These are phyloP conservation scores for Platanthera zijinensis DNA, from an alignment of 106 monocot species.

Conservation along the genomic window DNA sequence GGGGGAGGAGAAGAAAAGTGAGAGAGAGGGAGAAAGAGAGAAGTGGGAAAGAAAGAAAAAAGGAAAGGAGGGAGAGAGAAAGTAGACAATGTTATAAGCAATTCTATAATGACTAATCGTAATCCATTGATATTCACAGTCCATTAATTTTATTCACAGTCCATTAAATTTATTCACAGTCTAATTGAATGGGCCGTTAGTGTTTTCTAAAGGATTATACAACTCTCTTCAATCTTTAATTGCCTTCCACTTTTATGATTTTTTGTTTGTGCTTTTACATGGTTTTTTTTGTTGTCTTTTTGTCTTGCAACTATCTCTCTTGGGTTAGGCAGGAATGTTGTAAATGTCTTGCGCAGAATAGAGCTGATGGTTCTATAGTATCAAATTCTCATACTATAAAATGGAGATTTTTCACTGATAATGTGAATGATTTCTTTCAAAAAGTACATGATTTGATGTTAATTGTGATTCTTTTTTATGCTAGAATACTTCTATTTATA, in stretches of 20 bases:
- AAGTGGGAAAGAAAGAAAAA: too few relatives aligned
- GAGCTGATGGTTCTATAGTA: slow-evolving; percentile 83
- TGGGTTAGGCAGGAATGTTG: slow-evolving; percentile 22
- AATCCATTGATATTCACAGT: too few relatives aligned
- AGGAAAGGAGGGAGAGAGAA: too few relatives aligned
- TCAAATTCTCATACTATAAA: slow-evolving; percentile 85
- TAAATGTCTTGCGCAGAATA: slow-evolving; percentile 44
- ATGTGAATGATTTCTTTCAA: slow-evolving; percentile 53
- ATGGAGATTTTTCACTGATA: slow-evolving; percentile 87
- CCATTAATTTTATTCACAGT: too few relatives aligned
- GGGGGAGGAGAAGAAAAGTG: too few relatives aligned
- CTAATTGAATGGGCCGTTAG: not conserved
- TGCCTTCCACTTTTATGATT: not conserved
- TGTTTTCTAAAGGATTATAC: slow-evolving; percentile 4
- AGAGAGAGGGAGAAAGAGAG: too few relatives aligned
- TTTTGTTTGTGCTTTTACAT: not conserved
- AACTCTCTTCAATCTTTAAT: not conserved
- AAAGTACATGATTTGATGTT: slow-evolving; percentile 36
- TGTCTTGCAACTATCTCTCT: slow-evolving; percentile 40
- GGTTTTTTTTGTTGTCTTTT: not conserved
- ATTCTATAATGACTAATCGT: too few relatives aligned
- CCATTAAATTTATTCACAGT: too few relatives aligned
- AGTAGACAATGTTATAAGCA: too few relatives aligned
- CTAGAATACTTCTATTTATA: not conserved
- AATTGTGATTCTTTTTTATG: not conserved